Base-by-base conservation (phyloP, 805 yeast species). In the Saturnispora diversa region DNA sequence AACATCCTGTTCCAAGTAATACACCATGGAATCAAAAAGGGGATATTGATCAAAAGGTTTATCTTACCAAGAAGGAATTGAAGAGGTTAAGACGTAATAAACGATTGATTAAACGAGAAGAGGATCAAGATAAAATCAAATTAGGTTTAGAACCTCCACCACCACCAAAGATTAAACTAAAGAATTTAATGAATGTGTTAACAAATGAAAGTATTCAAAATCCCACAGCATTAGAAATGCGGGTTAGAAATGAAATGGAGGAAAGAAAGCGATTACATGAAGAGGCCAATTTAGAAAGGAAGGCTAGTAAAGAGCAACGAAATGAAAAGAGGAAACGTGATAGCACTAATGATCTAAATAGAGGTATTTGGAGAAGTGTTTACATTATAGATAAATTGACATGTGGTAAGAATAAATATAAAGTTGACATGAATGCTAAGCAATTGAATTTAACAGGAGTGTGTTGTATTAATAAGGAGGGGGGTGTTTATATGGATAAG, bases 101-200 rank as follows among this genome's bases (percentile, higher is more conserved):
- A 35, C 68, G 97, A 42, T 72, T 77, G 33, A 68, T 69, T 30
- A 66, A 61, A 45, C 75, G 76, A 45, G 77, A 79, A 50, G 92
- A 80, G 34, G 69, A 72, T 43, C 95, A 85, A 54, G 90, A 85
- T 49, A 66, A 82, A 34, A 79, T 88, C 19, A 72, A 78, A 43
- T 63, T 84, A 5, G 98, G 98, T 0, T 61, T 88, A 15, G 84
- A 81, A 35, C 82, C 94, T 0, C 81, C 94, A 5, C 95, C 96
- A 0, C 81, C 81, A 5, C 94, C 96, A 3, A 92, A 90, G 58
- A 82, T 92, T 20, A 84, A 82, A 52, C 65, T 86, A 32, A 75
- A 81, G 31, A 92, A 90, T 55, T 69, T 92, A 59, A 84, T 86
- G 87, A 81, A 72, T 50, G 95, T 86, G 0, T 64, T 83, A 36